phyloP scores from a whole-genome alignment of 2,329 filamentous ascomycete species.

The Aspergillus versicolor region DNA sequence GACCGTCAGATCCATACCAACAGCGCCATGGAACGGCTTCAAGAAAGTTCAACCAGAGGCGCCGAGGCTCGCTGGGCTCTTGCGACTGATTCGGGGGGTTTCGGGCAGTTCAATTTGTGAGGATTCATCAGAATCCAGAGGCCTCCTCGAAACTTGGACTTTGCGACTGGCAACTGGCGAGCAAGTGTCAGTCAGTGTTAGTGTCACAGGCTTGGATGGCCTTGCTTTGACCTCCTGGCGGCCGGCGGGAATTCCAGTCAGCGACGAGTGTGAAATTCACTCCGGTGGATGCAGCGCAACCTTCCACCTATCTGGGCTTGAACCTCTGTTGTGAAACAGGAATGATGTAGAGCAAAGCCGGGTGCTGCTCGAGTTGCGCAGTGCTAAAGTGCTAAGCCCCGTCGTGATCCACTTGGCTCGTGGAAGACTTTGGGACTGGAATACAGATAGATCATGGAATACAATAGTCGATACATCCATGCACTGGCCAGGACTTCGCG shows the following conservation, averaged over 20 bases:
- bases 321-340: conserved; percentile 3
- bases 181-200: background rate
- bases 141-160: background rate
- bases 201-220: background rate
- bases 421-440: background rate
- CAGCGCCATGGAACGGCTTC: background rate
- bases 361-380: background rate
- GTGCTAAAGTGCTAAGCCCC: conserved; percentile 27
- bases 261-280: background rate
- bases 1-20: background rate
- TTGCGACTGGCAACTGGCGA: background rate
- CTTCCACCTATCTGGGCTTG: background rate
- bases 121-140: background rate
- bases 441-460: background rate
- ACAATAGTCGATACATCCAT: background rate
- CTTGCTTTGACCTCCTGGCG: background rate
- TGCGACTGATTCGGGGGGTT: conserved; percentile 15
- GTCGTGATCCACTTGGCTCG: conserved; percentile 24
- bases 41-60: conserved; percentile 15
- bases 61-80: conserved; percentile 5
- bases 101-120: conserved; percentile 12
- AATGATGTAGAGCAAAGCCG: background rate
- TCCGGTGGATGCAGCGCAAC: background rate
- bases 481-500: too few species aligned
- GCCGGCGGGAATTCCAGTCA: background rate